Evolutionary conservation across 106 monocot genomes (phyloP), one percentile per base, ranked within the genome.

Genomic region (Platanthera guangdongensis): DNA sequence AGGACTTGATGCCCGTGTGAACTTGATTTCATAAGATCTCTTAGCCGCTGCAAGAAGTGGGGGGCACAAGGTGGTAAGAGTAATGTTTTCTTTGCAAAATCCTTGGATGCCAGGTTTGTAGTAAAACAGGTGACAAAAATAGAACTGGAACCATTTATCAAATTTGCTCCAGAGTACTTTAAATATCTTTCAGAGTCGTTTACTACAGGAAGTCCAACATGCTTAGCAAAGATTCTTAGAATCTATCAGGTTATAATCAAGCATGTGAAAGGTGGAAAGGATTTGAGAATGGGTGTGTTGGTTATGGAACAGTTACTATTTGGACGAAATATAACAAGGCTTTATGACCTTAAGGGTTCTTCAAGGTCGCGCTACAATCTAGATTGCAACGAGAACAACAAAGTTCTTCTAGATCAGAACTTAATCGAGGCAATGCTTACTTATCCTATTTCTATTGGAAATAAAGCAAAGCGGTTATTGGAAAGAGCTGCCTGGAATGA

Each of bases 401-500:
- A 83, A 76, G 95, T 95, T 25, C 85, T 92, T 68, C 83, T 95
- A 59, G 95, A 95, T 79, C 88, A 95, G 68, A 95, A 95, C 71
- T 83, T 92, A 18, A 85, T 95, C 16, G 95, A 95, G 70, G 63
- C 88, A 63, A 90, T 95, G 92, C 90, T 90, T 25, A 92, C 90
- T 51, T 95, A 92, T 71, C 95, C 95, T 14, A 95, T 95, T 80
- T 95, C 90, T 77, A 84, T 95, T 18, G 95, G 92, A 10, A 90
- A 92, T 82, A 88, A 90, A 74, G 85, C 92, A 25, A 92, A 92
- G 74, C 75, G 90, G 50, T 65, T 95, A 16, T 73, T 95, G 19
- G 92, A 88, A 80, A 83, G 92, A 81, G 95, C 92, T 87, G 90
- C 92, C 75, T 95, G 95, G 95, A 95, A 95, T 81, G 95, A 95